Conservation (phyloP, 2,329 filamentous ascomycete genomes). For the Alternaria sp. region DNA sequence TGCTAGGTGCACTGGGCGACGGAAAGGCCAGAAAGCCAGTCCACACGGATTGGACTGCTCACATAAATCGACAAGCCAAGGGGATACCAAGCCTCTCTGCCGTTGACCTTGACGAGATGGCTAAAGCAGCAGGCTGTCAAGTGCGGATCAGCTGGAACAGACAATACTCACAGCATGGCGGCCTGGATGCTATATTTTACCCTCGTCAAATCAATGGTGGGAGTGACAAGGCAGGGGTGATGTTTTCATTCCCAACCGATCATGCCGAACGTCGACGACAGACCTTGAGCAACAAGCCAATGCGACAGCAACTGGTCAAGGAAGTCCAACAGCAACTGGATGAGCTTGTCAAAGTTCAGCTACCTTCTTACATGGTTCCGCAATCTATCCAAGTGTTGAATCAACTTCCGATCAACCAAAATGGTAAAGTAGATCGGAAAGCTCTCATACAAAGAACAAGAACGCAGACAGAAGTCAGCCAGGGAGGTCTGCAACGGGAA, state of each 20-base stretch:
- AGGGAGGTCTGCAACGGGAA: too few relatives aligned
- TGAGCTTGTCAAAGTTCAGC: background rate
- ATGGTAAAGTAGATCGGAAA: constrained; percentile 25
- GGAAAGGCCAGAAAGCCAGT: background rate
- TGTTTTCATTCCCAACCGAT: constrained; percentile 6
- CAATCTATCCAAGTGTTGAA: constrained; percentile 42
- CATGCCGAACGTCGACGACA: background rate
- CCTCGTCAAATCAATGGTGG: background rate
- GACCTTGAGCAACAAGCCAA: background rate
- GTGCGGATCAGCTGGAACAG: constrained; percentile 12
- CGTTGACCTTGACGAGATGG: constrained; percentile 7
- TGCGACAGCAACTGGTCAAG: background rate
- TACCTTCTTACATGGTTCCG: constrained; percentile 33
- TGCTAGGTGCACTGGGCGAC: background rate
- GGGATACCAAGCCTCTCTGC: background rate
- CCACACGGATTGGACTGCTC: background rate
- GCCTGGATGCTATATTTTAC: constrained; percentile 8
- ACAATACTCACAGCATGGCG: constrained; percentile 10
- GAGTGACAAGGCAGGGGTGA: background rate
- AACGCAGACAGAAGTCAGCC: too few relatives aligned
- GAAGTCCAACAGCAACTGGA: constrained; percentile 2
- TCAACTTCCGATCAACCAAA: constrained; percentile 27
- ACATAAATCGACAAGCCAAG: background rate
- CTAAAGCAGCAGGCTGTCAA: background rate
- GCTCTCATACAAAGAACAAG: too few relatives aligned